Evolutionary conservation across 257 asterid species (phyloP).

Genomic region (Osmanthus fragrans): DNA sequence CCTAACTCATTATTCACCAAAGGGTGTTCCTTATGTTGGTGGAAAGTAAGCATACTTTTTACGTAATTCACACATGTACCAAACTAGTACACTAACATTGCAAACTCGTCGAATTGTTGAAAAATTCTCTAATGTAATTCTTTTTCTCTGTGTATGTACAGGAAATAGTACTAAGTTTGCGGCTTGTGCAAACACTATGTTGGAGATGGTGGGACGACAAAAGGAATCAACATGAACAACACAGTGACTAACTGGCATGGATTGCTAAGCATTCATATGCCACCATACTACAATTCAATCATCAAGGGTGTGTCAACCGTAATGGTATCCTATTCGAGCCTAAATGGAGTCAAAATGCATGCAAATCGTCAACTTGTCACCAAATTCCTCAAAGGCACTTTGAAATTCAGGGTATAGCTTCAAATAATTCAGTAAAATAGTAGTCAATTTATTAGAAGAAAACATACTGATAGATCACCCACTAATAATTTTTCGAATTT

Average conservation of each 20-base stretch:
- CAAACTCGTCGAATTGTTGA: no score
- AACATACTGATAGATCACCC: neutral
- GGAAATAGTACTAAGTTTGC: conserved; percentile 34
- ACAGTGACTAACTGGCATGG: conserved; percentile 40
- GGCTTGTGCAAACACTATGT: conserved; percentile 52
- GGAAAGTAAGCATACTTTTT: conserved; percentile 39
- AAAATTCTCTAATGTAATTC: neutral
- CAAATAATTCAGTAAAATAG: neutral
- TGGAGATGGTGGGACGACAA: conserved; percentile 50
- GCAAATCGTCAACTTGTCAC: conserved; percentile 38
- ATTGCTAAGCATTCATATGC: conserved; percentile 50
- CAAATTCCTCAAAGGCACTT: conserved; percentile 44
- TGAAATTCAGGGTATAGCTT: conserved; percentile 37
- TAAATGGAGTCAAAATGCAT: conserved; percentile 52
- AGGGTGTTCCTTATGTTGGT: conserved; percentile 48
- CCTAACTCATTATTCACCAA: conserved; percentile 7
- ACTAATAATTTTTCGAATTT: neutral
- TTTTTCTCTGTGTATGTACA: neutral
- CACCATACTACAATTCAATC: conserved; percentile 39
- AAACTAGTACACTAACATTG: neutral
- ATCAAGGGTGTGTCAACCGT: conserved; percentile 49
- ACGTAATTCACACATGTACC: neutral
- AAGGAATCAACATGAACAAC: conserved; percentile 46
- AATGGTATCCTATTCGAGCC: conserved; percentile 55
- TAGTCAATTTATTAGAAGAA: neutral